Base-by-base conservation (phyloP, 768 basidiomycete genomes). In the Gloeostereum incarnatum region DNA sequence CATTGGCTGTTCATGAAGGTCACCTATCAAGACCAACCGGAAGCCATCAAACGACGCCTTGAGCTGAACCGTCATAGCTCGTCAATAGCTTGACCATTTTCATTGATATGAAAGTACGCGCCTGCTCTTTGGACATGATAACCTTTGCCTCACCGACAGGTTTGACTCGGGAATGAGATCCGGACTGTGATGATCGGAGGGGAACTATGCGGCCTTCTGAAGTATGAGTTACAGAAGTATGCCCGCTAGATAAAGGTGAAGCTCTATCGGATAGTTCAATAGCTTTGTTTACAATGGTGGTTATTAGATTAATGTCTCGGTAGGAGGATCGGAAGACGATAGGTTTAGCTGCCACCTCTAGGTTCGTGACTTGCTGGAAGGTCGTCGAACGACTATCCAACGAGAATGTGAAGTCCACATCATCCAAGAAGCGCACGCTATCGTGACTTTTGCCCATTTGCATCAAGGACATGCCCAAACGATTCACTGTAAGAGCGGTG, bases 251-350 rank as follows among this genome's bases (percentile, higher is more conserved):
- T n/a, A n/a, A 17, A 30, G 29, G 5, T 47, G 63, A 71, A 35
- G 61, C 71, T 45, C 55, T 47, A 37, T 61, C 59, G 46, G 87
- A 91, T n/a, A 91, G 66, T 40, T 83, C 81, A 24, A 88, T 60
- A 0, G 91, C 96, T 44, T 82, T 89, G 55, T 90, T 89, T 48
- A 87, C 71, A 44, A 94, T 93, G 3, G 78, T 64, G 32, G 72
- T 79, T 46, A 98, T 97, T 46, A 98, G 72, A 46, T 75, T 77
- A 55, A 98, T 88, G 54, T 99, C 96, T 14, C 89, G 77, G 51
- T 92, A 91, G 0, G 94, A 97, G n/a, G 90, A 90, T 18, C 96
- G 75, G 56, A 99, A 82, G 38, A 97, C 73, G 47, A 99, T 72
- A 2, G 92, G 84, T 43, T 87, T 82, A 18, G 78, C 62, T 13